Percentiles rank a stretch among this genome's conserved stretches.
phyloP scores from a whole-genome alignment of 352 stramenopile species.

The Pythium chondricola region DNA sequence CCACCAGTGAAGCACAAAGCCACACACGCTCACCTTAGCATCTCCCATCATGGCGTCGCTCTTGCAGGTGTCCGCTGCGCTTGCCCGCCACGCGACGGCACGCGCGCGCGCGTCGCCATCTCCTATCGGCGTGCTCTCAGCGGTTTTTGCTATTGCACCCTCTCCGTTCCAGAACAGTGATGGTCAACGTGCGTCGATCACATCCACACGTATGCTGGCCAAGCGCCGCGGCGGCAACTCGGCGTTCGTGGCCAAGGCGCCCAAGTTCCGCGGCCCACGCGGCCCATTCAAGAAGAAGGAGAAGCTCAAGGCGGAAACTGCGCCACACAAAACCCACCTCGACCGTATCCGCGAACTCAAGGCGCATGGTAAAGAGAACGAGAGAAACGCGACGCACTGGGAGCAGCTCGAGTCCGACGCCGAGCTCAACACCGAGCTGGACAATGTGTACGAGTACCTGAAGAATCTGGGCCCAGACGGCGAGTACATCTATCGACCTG shows the following conservation, averaged over 20 bases:
- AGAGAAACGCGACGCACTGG: constrained; percentile 49
- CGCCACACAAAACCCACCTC: constrained; percentile 49
- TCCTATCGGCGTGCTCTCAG: not conserved
- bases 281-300: constrained; percentile 53
- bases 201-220: constrained; percentile 30
- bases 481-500: constrained; percentile 63
- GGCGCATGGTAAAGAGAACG: constrained; percentile 23
- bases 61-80: constrained; percentile 7
- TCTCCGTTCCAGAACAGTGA: not conserved
- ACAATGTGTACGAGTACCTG: constrained; percentile 66
- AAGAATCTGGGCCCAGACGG: constrained; percentile 51
- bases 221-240: constrained; percentile 71
- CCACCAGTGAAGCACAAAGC: not conserved
- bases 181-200: constrained; percentile 23
- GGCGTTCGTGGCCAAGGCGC: constrained; percentile 52
- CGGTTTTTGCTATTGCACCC: not conserved
- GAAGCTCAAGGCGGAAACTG: constrained; percentile 58
- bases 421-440: constrained; percentile 55
- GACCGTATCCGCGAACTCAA: constrained; percentile 46
- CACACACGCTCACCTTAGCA: not conserved
- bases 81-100: constrained; percentile 8
- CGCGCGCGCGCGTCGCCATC: not conserved
- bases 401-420: constrained; percentile 45
- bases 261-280: constrained; percentile 39
- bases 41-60: constrained; percentile 1